Conservation (phyloP, 768 basidiomycete genomes). For the Hysterangium stoloniferum region DNA sequence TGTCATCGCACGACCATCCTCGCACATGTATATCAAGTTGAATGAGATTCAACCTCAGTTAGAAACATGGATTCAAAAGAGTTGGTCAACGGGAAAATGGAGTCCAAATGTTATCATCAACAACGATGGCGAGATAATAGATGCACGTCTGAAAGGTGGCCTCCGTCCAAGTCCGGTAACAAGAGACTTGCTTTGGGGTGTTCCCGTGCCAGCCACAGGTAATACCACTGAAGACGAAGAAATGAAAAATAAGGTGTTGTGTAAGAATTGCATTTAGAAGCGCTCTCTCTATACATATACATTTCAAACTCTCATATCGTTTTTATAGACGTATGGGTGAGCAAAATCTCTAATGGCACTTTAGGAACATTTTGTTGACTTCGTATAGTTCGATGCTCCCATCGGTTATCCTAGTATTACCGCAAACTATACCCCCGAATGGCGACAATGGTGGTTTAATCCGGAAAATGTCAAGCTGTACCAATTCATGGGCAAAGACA, state of each 20-base stretch:
- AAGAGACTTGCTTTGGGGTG: slow-evolving; percentile 92
- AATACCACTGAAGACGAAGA: slow-evolving; percentile 70
- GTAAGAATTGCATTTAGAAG: slow-evolving; percentile 45
- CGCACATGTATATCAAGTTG: slow-evolving; percentile 89
- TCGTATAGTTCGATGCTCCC: slow-evolving; percentile 81
- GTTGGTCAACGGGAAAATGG: slow-evolving; percentile 83
- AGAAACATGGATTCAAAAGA: slow-evolving; percentile 81
- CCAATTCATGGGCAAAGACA: slow-evolving; percentile 99
- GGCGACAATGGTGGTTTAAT: slow-evolving; percentile 97
- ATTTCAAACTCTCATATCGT: too few relatives aligned
- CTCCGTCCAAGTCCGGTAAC: slow-evolving; percentile 87
- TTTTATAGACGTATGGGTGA: slow-evolving; percentile 83
- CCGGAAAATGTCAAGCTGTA: slow-evolving; percentile 83
- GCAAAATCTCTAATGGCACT: neutral
- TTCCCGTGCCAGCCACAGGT: slow-evolving; percentile 68
- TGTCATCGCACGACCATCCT: slow-evolving; percentile 66
- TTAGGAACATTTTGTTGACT: slow-evolving; percentile 8
- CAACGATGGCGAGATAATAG: slow-evolving; percentile 78
- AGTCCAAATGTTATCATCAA: slow-evolving; percentile 88
- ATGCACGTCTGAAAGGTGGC: slow-evolving; percentile 80
- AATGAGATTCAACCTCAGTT: slow-evolving; percentile 74
- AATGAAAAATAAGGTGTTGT: slow-evolving; percentile 93
- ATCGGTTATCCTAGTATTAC: slow-evolving; percentile 98
- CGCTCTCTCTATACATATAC: neutral
- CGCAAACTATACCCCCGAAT: slow-evolving; percentile 87